Evolutionary conservation across 2,329 filamentous ascomycete genomes (phyloP), one percentile per base, ranked within the genome.

Genomic region (Thelonectria olida): DNA sequence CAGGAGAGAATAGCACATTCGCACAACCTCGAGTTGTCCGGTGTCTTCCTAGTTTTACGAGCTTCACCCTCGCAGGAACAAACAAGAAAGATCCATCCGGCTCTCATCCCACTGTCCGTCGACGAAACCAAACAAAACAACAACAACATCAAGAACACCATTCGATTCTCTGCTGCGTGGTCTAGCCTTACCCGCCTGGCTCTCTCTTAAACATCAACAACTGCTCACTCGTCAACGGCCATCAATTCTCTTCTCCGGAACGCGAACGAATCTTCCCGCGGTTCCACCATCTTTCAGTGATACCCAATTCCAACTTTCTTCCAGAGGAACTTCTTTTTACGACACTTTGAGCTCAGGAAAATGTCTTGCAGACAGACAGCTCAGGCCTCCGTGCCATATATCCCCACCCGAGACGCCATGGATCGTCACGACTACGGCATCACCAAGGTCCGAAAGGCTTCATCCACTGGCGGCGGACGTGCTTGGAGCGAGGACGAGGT

Each of bases 401-500:
- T 80, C 39, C 82, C 83, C 25, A 81, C 81, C 20, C 82, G 82
- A 56, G 86, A 88, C 72, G 79, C 78, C 63, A 80, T 85, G 71
- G 82, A 85, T 62, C 84, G 85, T 64, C 85, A 88, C 64, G 85
- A 86, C 19, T 87, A 85, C 69, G 83, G 86, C 55, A 80, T 89
- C 73, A 80, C 81, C 61, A 91, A 92, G 79, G 87, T 84, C 74
- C 85, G 89, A 63, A 92, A 91, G 80, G 79, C 85, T 64, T 85
- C 87, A 20, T 88, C 90, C 61, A 91, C 90, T 51, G 90, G 91
- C 66, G 90, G 91, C 68, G 91, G 91, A 70, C 85, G 92, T 76
- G 91, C 91, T 58, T 95, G 92, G 92, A 93, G 91, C 65, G 92
- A 94, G 75, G 91, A 93, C 77, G 92, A 94, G 88, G 91, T 93